Conservation (phyloP, 768 basidiomycete genomes). For the Mycena venus region DNA sequence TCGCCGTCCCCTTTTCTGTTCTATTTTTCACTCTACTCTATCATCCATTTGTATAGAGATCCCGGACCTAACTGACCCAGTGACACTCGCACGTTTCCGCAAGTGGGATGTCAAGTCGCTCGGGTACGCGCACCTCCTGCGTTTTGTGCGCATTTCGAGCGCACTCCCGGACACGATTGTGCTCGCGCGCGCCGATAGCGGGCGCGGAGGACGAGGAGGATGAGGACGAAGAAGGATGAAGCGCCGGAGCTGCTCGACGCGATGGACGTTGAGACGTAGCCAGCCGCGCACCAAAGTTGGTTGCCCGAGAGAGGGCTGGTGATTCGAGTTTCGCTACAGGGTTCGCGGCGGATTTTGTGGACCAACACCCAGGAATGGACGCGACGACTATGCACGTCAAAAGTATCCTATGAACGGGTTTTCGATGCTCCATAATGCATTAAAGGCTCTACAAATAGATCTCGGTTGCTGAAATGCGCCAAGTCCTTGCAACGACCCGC, state of each 20-base stretch:
- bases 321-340: not conserved
- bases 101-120: constrained; percentile 85
- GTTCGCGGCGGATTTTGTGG: not conserved
- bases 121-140: constrained; percentile 77
- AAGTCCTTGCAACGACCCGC: too few species aligned
- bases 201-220: constrained; percentile 12
- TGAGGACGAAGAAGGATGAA: constrained; percentile 14
- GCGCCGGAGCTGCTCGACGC: constrained; percentile 24
- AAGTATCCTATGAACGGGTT: not conserved
- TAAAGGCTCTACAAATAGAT: too few species aligned
- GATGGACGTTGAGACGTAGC: constrained; percentile 28
- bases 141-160: constrained; percentile 83
- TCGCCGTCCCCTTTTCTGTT: not conserved
- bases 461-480: too few species aligned
- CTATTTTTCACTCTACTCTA: not conserved
- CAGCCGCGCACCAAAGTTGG: not conserved
- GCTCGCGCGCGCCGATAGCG: constrained; percentile 53
- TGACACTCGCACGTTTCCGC: constrained; percentile 79
- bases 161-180: constrained; percentile 58
- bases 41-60: constrained; percentile 69
- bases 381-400: not conserved
- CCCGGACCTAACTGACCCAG: constrained; percentile 80
- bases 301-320: not conserved
- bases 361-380: not conserved
- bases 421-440: too few species aligned